phyloP scores from a whole-genome alignment of 1,284 basidiomycete genomes.

The Pterulicium gracile region DNA sequence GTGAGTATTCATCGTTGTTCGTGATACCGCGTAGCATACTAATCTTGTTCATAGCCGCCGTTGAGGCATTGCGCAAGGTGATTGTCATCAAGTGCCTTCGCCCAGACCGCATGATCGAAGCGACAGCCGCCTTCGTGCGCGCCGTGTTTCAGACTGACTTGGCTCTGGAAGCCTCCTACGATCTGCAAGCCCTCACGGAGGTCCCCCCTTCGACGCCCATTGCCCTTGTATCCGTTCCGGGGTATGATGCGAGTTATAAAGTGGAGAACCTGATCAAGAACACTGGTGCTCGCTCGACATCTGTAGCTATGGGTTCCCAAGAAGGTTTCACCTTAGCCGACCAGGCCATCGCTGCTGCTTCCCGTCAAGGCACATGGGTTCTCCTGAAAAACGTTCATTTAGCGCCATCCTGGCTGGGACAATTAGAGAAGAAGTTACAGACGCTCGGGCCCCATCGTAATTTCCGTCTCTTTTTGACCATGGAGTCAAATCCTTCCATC shows the following conservation, averaged over 20 bases:
- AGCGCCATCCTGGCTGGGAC: constrained; percentile 88
- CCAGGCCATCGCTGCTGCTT: constrained; percentile 85
- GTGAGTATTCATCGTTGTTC: constrained; percentile 33
- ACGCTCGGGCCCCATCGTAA: constrained; percentile 78
- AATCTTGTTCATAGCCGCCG: constrained; percentile 53
- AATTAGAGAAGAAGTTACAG: constrained; percentile 94
- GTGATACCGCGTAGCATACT: too few species aligned
- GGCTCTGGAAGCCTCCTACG: constrained; percentile 58
- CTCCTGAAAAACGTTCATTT: constrained; percentile 94
- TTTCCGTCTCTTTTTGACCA: constrained; percentile 94
- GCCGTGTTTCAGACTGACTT: constrained; percentile 74
- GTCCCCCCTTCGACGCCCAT: constrained; percentile 74
- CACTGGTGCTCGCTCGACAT: constrained; percentile 64
- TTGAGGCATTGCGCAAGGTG: constrained; percentile 65
- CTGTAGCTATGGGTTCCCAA: constrained; percentile 96
- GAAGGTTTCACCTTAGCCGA: constrained; percentile 94
- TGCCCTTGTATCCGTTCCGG: constrained; percentile 86
- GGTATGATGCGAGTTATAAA: constrained; percentile 94
- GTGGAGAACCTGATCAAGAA: constrained; percentile 84
- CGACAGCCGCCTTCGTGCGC: constrained; percentile 66
- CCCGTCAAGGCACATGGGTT: constrained; percentile 89
- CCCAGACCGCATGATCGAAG: constrained; percentile 81
- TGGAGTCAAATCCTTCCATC: constrained; percentile 90
- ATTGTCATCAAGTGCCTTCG: constrained; percentile 83
- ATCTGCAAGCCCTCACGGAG: constrained; percentile 76